Base-by-base conservation (phyloP, 1,139 yeast species). In the Kodamaea arcana region DNA sequence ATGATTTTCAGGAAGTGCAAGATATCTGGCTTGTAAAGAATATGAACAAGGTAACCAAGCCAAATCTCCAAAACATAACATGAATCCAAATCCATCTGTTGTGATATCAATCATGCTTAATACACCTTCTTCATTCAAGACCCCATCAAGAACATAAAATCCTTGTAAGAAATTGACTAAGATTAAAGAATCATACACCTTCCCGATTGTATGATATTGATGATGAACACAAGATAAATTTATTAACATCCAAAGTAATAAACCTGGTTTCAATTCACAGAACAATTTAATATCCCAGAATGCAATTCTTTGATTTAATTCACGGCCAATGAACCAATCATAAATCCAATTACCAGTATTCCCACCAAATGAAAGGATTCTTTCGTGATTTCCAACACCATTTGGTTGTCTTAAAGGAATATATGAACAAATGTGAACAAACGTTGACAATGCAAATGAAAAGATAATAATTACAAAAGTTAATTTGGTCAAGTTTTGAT, bases 261-360 rank as follows among this genome's bases (percentile, higher is more conserved):
- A 70, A 2, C 98, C 99, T 0, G 99, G 99, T 50, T 96, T 78
- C 60, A 94, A 74, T 59, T 92, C 99, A 57, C 95, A 86, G 52
- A 85, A 94, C 46, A 88, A 62, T 60, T 92, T 92, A 54, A 92
- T 79, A 55, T 92, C 98, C 72, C 90, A 78, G 1, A 73, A 53
- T 0, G 95, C 95, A 37, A 87, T 65, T 48, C 97, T 72, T 22
- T 98, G 98, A 54, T 94, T 94, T 53, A 94, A 69, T 58, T 92
- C 97, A 36, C 98, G 76, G 20, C 99, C 99, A 56, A 92, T 88
- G 54, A 87, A 94, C 96, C 97, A 92, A 59, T 92, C 97, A 55
- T 85, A 92, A 20, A 90, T 50, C 1, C 62, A 46, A 46, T 76
- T 80, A 0, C 87, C 86, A 0, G 95, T 71, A 60, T 92, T 92